A percentile compares a stretch with the other conserved stretches of the same genome.
Evolutionary conservation across 345 rosid species (phyloP).

Genomic region (Lumnitzera racemosa): DNA sequence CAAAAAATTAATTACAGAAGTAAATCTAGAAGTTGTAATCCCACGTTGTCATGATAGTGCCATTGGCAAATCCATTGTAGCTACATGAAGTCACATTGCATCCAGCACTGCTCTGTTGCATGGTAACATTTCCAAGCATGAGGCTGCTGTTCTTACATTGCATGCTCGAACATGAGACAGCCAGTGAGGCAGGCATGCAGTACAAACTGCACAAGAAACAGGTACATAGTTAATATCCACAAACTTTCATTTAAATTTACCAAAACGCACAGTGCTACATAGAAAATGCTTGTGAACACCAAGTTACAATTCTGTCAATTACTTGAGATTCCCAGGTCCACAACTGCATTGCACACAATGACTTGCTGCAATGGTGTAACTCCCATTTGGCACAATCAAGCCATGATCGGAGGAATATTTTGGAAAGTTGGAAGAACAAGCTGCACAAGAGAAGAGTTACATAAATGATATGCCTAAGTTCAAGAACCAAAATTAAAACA

Average conservation of each 20-base stretch:
- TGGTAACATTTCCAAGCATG: slow-evolving; percentile 73
- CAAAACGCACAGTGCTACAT: not conserved
- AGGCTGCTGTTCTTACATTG: slow-evolving; percentile 76
- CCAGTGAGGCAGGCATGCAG: slow-evolving; percentile 82
- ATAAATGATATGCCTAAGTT: not conserved
- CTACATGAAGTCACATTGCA: slow-evolving; percentile 79
- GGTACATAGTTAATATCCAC: slow-evolving; percentile 8
- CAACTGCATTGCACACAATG: slow-evolving; percentile 98
- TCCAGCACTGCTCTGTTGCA: slow-evolving; percentile 72
- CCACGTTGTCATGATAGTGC: slow-evolving; percentile 68
- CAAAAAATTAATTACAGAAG: not conserved
- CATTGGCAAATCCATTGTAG: slow-evolving; percentile 72
- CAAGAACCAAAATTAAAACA: not conserved
- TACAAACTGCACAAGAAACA: slow-evolving; percentile 49
- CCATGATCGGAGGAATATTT: slow-evolving; percentile 66
- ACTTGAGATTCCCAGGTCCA: slow-evolving; percentile 76
- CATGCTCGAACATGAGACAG: slow-evolving; percentile 96
- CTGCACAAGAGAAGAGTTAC: slow-evolving; percentile 31
- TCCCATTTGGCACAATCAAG: slow-evolving; percentile 80
- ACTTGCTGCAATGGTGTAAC: slow-evolving; percentile 85
- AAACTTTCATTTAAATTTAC: not conserved
- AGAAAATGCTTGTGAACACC: not conserved
- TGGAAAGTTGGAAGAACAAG: slow-evolving; percentile 88
- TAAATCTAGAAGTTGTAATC: slow-evolving; percentile 6
- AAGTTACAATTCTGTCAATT: slow-evolving; percentile 7